Evolutionary conservation across 495 filamentous ascomycete genomes (phyloP).

Genomic region (Aspergillus biplanus): DNA sequence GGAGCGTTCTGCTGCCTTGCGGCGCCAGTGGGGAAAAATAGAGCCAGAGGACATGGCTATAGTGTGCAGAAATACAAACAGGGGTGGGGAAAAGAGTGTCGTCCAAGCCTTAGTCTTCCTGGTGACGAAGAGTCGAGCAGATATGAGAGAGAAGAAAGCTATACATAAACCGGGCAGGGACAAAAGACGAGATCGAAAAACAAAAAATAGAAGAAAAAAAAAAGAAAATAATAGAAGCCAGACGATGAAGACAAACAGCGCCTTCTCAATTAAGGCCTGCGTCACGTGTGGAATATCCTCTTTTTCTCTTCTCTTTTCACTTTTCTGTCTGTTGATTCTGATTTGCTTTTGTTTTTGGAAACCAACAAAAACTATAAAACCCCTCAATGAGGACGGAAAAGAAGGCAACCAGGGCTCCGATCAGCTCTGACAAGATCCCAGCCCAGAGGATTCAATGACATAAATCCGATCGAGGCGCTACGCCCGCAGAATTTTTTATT

Average conservation of each 20-base stretch:
- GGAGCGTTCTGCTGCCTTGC: slow-evolving; percentile 33
- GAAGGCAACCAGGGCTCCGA: slow-evolving; percentile 18
- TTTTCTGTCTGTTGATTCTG: slow-evolving; percentile 6
- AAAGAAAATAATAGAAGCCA: background rate
- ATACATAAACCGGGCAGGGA: background rate
- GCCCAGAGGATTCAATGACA: slow-evolving; percentile 11
- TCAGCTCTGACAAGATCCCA: slow-evolving; percentile 7
- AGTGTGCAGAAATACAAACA: slow-evolving; percentile 2
- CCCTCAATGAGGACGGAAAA: slow-evolving; percentile 9
- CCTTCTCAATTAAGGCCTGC: slow-evolving; percentile 19
- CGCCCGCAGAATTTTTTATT: slow-evolving; percentile 18
- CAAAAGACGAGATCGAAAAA: slow-evolving; percentile 6
- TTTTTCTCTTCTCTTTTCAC: background rate
- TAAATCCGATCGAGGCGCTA: slow-evolving; percentile 18
- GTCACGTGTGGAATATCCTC: slow-evolving; percentile 21
- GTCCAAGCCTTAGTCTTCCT: background rate
- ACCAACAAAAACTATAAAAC: slow-evolving; percentile 16
- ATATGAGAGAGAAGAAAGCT: slow-evolving; percentile 9
- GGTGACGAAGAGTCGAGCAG: slow-evolving; percentile 9
- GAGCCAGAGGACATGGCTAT: slow-evolving; percentile 27
- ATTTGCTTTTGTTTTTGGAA: slow-evolving; percentile 21
- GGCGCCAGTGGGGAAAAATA: slow-evolving; percentile 34
- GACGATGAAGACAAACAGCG: slow-evolving; percentile 14
- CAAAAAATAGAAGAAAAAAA: slow-evolving; percentile 3
- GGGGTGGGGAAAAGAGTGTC: background rate